A percentile compares a stretch with the other conserved stretches of the same genome.
These are phyloP conservation scores for Chytriomyces sp. DNA, from an alignment of 192 early-diverging fungal species.

Conservation along the genomic window DNA sequence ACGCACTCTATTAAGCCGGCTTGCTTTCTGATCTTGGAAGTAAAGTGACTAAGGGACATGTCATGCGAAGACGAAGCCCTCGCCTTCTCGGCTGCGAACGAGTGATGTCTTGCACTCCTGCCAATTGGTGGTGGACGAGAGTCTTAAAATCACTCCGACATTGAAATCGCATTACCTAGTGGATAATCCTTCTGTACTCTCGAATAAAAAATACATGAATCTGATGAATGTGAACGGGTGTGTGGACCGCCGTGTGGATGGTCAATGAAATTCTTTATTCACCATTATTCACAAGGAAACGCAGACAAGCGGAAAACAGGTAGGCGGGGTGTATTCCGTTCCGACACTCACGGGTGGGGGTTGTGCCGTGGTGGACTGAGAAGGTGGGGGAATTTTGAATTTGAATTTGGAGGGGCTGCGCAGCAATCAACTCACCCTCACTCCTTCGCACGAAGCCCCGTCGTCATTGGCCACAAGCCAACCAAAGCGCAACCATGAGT, in stretches of 20 bases:
- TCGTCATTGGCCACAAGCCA: background rate
- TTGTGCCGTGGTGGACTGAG: background rate
- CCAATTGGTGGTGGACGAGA: too few relatives aligned
- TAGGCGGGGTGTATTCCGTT: too few relatives aligned
- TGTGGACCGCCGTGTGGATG: background rate
- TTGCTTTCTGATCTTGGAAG: conserved; percentile 4
- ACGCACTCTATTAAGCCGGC: conserved; percentile 21
- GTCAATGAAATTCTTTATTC: background rate
- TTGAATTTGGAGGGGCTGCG: background rate
- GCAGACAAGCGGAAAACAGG: too few relatives aligned
- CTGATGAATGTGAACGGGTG: background rate
- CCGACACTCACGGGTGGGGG: background rate
- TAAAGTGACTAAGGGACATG: conserved; percentile 7
- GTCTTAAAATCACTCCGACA: too few relatives aligned
- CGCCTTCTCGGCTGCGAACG: background rate
- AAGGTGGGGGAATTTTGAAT: background rate
- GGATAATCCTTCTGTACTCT: too few relatives aligned
- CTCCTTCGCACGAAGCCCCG: background rate
- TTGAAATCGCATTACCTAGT: too few relatives aligned
- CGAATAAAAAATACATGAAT: too few relatives aligned
- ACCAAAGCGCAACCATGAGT: background rate
- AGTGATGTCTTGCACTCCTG: too few relatives aligned
- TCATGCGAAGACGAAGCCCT: conserved; percentile 8
- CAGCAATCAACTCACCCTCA: background rate
- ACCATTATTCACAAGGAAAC: too few relatives aligned